Evolutionary conservation across 768 basidiomycete species (phyloP), one percentile per base, ranked within the genome.

Genomic region (Mycena floridula): DNA sequence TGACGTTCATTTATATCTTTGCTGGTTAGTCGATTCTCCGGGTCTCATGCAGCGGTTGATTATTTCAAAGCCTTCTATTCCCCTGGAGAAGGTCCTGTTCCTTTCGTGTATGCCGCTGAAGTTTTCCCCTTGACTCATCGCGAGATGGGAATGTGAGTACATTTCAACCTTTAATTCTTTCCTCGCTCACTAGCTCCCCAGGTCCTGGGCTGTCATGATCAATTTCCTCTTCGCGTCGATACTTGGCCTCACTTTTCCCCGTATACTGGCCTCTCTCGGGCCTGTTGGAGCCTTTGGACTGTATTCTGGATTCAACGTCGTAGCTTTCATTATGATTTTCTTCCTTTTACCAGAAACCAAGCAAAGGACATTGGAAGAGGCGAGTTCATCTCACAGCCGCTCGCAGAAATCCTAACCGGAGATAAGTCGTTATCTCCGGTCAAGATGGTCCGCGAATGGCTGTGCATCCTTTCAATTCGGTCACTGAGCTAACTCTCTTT

Each of bases 71-170:
- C 2, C 66, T 81, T 70, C 50, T 80, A 81, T 55, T 77, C 76
- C 0, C 77, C 75, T 4, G 80, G 81, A 37, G 81, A 79, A 59
- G 82, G 82, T 4, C 82, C 82, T 11, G 81, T 82, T 9, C 82
- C 82, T 4, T 82, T 79, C 53, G 75, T 75, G 1, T 85, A 82
- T 53, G 79, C 79, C 7, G 82, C 82, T n/a, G 82, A 84, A 59
- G 81, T 73, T 6, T 85, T 77, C 69, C 82, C 81, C 3, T 64
- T 84, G 15, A 69, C 73, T 48, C 63, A 75, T 35, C 70, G 78
- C 47, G 76, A 77, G 49, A 53, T 72, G 46, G 83, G 82, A 20
- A 38, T 38, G 37, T 38, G 28, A 32, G 28, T 32, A 9, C 28
- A 32, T 32, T 20, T 38, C 21, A 12, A 12, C 12, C 37, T 9